Conservation (phyloP, 2,329 filamentous ascomycete genomes). For the Cladosporium sp. region DNA sequence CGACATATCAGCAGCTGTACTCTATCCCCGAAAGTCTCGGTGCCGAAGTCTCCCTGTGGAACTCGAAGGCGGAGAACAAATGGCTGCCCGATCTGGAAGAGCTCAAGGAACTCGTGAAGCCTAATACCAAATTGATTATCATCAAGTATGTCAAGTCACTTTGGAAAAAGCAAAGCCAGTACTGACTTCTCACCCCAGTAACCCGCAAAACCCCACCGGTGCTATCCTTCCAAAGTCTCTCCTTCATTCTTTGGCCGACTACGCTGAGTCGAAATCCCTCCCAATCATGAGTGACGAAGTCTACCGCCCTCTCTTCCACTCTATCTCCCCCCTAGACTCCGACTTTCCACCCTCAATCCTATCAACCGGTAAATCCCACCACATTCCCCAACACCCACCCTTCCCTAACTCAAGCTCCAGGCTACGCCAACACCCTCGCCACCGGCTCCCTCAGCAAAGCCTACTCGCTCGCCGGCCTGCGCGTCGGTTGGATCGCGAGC, state of each 20-base stretch:
- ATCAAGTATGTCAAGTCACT: constrained; percentile 41
- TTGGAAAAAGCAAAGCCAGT: background rate
- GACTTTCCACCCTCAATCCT: constrained; percentile 62
- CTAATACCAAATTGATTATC: constrained; percentile 66
- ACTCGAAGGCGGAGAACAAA: constrained; percentile 55
- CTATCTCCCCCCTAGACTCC: constrained; percentile 47
- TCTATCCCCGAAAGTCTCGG: constrained; percentile 67
- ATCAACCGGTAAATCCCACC: constrained; percentile 46
- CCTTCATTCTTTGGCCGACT: constrained; percentile 55
- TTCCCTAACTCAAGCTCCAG: constrained; percentile 23
- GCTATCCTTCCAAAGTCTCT: constrained; percentile 57
- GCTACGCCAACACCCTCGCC: constrained; percentile 63
- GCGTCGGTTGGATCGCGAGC: constrained; percentile 76
- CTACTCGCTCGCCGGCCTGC: constrained; percentile 74
- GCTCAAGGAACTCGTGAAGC: constrained; percentile 57
- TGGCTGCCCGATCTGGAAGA: constrained; percentile 64
- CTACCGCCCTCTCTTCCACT: constrained; percentile 77
- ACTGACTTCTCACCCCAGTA: constrained; percentile 40
- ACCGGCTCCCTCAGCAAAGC: constrained; percentile 83
- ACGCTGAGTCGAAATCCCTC: constrained; percentile 59
- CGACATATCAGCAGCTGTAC: constrained; percentile 82
- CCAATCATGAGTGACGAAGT: constrained; percentile 73
- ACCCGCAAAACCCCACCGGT: constrained; percentile 79
- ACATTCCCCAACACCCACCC: background rate
- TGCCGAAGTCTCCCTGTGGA: constrained; percentile 72